These are phyloP conservation scores for Globisporangium okanoganense DNA, from an alignment of 352 stramenopile species.

Conservation along the genomic window DNA sequence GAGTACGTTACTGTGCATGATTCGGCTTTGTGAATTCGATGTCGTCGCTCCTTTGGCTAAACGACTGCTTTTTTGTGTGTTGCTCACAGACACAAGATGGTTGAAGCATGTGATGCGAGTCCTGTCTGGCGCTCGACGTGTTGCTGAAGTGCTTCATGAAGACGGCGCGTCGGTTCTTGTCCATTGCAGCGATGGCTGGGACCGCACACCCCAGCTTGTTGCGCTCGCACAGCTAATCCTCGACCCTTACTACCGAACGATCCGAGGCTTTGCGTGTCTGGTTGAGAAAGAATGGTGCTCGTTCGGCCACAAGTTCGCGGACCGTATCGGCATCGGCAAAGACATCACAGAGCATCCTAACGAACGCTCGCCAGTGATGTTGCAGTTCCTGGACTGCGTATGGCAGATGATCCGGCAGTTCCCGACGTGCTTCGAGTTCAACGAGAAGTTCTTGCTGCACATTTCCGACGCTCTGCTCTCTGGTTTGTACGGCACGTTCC, in stretches of 20 bases:
- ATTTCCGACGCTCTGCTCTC: constrained; percentile 79
- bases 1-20: constrained; percentile 34
- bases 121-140: constrained; percentile 57
- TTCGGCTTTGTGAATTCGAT: background rate
- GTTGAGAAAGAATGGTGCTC: constrained; percentile 88
- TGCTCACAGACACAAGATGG: constrained; percentile 91
- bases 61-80: background rate
- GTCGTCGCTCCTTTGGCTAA: background rate
- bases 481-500: constrained; percentile 75
- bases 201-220: constrained; percentile 81
- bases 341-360: constrained; percentile 76
- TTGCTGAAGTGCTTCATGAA: constrained; percentile 83
- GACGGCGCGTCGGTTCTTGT: constrained; percentile 74
- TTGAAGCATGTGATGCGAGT: constrained; percentile 93
- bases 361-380: constrained; percentile 81
- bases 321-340: constrained; percentile 79
- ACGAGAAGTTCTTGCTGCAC: constrained; percentile 82
- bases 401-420: constrained; percentile 89
- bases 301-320: constrained; percentile 89
- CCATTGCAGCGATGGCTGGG: constrained; percentile 86
- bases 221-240: constrained; percentile 81
- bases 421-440: constrained; percentile 87
- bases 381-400: constrained; percentile 86
- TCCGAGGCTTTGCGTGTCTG: constrained; percentile 77
- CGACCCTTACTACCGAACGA: constrained; percentile 83